phyloP scores from a whole-genome alignment of 768 basidiomycete species.

The Tulasnella sp. region DNA sequence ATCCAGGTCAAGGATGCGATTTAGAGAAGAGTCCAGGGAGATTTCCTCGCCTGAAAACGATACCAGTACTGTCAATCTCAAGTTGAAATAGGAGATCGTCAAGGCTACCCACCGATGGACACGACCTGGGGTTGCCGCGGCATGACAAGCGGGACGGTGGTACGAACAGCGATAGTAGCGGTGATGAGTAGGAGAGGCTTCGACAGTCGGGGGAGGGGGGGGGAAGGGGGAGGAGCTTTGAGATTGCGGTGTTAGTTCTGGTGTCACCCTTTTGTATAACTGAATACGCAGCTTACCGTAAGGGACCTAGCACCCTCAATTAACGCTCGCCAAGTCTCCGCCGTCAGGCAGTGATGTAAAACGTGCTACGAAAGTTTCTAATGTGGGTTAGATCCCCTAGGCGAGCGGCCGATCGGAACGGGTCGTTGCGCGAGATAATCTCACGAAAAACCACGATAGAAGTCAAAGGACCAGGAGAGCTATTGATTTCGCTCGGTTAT shows the following conservation, averaged over 20 bases:
- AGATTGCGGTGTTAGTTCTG: not conserved
- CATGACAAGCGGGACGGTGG: not conserved
- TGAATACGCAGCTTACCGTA: not conserved
- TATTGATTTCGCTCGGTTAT: slow-evolving; percentile 20
- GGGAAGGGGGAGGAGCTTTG: not conserved
- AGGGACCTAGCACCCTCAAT: not conserved
- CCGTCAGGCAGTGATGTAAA: not conserved
- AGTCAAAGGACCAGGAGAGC: not conserved
- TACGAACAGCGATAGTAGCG: not conserved
- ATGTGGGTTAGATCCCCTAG: slow-evolving; percentile 1
- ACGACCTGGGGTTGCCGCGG: not conserved
- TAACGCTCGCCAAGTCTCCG: slow-evolving; percentile 5
- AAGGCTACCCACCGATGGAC: not conserved
- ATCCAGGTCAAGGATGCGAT: slow-evolving; percentile 5
- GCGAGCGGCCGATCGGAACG: slow-evolving; percentile 11
- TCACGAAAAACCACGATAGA: slow-evolving; percentile 5
- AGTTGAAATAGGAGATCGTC: not conserved
- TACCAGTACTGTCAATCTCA: not conserved
- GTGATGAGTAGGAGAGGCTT: not conserved
- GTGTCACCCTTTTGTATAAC: not conserved
- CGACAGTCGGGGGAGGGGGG: not conserved
- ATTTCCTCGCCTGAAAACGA: not conserved
- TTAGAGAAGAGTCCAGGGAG: not conserved
- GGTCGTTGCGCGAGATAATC: slow-evolving; percentile 19
- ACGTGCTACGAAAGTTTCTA: not conserved